Percentiles rank a stretch among this genome's conserved stretches.
These are phyloP conservation scores for Erodium moschatum DNA, from an alignment of 441 rosid species.

Conservation along the genomic window DNA sequence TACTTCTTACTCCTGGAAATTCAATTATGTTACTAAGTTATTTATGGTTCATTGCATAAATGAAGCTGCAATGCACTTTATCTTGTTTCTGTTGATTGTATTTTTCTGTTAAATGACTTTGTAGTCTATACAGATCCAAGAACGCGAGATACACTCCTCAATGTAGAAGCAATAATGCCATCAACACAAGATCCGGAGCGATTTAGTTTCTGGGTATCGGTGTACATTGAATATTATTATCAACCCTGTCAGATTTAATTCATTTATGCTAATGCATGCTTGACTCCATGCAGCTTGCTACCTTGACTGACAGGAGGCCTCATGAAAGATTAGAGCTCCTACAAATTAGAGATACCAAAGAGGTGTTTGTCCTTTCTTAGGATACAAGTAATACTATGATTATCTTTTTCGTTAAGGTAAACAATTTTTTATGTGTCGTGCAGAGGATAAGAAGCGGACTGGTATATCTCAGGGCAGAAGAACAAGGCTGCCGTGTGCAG, in stretches of 20 bases:
- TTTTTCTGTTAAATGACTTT: not conserved
- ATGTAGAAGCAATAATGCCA: constrained; percentile 75
- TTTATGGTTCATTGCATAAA: not conserved
- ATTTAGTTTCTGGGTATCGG: constrained; percentile 87
- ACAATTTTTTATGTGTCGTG: not conserved
- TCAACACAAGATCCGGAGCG: constrained; percentile 64
- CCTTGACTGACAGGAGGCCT: constrained; percentile 68
- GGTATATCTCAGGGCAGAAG: constrained; percentile 50
- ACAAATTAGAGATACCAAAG: constrained; percentile 60
- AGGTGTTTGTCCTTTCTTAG: constrained; percentile 42
- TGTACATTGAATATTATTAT: not conserved
- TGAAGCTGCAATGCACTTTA: not conserved
- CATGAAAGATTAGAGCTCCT: constrained; percentile 73
- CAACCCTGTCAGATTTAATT: not conserved
- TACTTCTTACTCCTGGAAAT: too few species aligned
- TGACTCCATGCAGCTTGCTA: constrained; percentile 64
- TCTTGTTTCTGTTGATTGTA: not conserved
- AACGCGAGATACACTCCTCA: constrained; percentile 51
- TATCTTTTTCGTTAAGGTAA: not conserved
- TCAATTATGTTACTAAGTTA: too few species aligned
- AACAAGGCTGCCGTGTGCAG: constrained; percentile 61
- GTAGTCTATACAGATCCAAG: constrained; percentile 45
- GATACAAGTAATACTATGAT: not conserved
- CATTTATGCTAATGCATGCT: constrained; percentile 15
- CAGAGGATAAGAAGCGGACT: constrained; percentile 77